A percentile compares a stretch with the other conserved stretches of the same genome.
These are phyloP conservation scores for Leccinum fibrillosum DNA, from an alignment of 768 basidiomycete species.

Conservation along the genomic window DNA sequence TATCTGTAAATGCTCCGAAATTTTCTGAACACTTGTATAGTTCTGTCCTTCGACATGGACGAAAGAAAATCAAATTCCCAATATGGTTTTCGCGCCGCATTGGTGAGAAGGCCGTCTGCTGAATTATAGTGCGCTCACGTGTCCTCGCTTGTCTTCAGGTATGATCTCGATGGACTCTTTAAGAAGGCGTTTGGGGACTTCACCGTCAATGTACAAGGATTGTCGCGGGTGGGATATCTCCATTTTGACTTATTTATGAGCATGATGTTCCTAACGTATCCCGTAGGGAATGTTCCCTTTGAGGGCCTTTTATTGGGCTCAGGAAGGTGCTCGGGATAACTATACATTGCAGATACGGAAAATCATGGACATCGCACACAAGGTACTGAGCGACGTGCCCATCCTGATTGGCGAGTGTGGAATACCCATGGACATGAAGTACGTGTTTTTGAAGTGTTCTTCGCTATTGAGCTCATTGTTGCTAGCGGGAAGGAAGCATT, in stretches of 20 bases:
- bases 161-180: conserved; percentile 89
- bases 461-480: not conserved
- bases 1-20: not conserved
- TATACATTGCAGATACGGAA: conserved; percentile 79
- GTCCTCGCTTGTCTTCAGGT: conserved; percentile 46
- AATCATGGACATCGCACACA: conserved; percentile 66
- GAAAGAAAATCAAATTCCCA: conserved; percentile 52
- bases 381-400: conserved; percentile 75
- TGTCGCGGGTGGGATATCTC: conserved; percentile 63
- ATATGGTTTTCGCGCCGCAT: conserved; percentile 72
- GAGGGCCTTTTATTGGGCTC: conserved; percentile 86
- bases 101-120: conserved; percentile 43
- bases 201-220: conserved; percentile 88
- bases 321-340: conserved; percentile 75
- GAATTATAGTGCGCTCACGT: not conserved
- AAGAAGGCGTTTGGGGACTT: conserved; percentile 80
- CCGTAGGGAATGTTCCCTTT: conserved; percentile 79
- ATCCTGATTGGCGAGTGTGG: conserved; percentile 92
- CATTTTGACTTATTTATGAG: not conserved
- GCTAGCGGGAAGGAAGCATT: conserved; percentile 70
- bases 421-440: conserved; percentile 98
- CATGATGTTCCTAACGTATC: conserved; percentile 6
- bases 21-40: conserved; percentile 36
- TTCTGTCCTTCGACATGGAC: conserved; percentile 82
- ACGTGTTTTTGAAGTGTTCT: conserved; percentile 24